Evolutionary conservation across 257 asterid genomes (phyloP).

Genomic region (Thymus quinquecostatus): DNA sequence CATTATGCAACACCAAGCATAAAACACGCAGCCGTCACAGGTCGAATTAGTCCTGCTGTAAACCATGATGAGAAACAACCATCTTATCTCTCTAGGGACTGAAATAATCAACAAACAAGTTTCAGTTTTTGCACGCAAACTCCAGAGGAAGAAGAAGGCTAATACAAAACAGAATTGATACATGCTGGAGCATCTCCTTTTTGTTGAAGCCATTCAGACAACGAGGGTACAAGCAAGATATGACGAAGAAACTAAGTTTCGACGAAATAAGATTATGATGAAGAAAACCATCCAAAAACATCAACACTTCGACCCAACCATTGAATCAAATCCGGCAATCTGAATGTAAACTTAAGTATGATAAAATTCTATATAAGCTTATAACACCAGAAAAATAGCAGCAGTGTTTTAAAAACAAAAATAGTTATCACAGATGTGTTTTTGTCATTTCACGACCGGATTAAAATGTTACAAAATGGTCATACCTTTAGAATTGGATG

Average conservation of each 20-base stretch:
- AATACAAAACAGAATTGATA: too few species aligned
- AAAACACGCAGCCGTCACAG: background rate
- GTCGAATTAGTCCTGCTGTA: conserved; percentile 30
- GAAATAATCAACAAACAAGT: background rate
- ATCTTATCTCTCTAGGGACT: background rate
- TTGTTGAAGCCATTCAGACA: background rate
- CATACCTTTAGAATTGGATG: too few species aligned
- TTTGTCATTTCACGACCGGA: too few species aligned
- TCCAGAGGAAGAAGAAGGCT: background rate
- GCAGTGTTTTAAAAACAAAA: too few species aligned
- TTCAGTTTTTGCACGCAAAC: background rate
- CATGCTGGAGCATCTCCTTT: too few species aligned
- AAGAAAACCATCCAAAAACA: too few species aligned
- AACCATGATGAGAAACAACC: background rate
- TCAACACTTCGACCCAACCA: too few species aligned
- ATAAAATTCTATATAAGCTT: background rate
- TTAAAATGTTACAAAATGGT: too few species aligned
- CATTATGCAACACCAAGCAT: conserved; percentile 31
- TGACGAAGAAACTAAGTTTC: background rate
- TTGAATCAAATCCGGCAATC: background rate
- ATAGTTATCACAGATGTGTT: too few species aligned
- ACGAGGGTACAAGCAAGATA: background rate
- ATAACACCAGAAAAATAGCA: too few species aligned
- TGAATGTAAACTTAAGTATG: background rate
- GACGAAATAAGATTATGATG: background rate